Evolutionary conservation across 2,329 filamentous ascomycete genomes (phyloP), one percentile per base, ranked within the genome.

Genomic region (Acarospora socialis): DNA sequence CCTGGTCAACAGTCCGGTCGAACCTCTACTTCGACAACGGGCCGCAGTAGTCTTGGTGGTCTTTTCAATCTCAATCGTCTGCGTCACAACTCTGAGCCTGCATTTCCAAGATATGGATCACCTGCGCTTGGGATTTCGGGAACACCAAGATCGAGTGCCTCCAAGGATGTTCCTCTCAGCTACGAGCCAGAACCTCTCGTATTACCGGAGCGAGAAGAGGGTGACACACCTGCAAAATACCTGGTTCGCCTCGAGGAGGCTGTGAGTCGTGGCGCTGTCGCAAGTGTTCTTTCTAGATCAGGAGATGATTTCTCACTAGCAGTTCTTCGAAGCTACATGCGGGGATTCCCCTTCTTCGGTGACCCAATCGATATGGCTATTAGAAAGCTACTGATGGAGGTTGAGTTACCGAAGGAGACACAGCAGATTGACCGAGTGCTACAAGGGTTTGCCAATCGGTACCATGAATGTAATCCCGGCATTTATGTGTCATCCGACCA

Each of bases 301-400:
- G 71, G 72, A 2, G 87, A 98, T 46, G 59, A 75, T 0, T 98
- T 95, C 52, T 81, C 77, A 28, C 72, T 76, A 37, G 74, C 81
- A 1, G 84, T 92, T 3, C 57, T 98, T 34, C 73, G 87, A 38
- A 94, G 87, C 50, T 95, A 93, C 50, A 95, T 95, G 79, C 75
- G 87, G 32, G 79, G 79, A 13, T 95, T 95, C 54, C 75, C 77
- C 32, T 95, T 95, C 58, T 95, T 94, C 47, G 86, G 83, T 17
- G 87, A 95, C 46, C 90, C 90, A 0, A 87, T 98, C 63, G 90
- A 98, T 52, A 95, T 98, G 84, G 81, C 87, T 2, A 77, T 95
- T 41, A 76, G 90, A 21, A 95, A 95, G 53, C 68, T 98, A 29
- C 66, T 98, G 34, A 93, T 95, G 81, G 86, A 94, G 51, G 84